These are phyloP conservation scores for Thraustotheca clavata DNA, from an alignment of 352 stramenopile genomes.

Conservation along the genomic window DNA sequence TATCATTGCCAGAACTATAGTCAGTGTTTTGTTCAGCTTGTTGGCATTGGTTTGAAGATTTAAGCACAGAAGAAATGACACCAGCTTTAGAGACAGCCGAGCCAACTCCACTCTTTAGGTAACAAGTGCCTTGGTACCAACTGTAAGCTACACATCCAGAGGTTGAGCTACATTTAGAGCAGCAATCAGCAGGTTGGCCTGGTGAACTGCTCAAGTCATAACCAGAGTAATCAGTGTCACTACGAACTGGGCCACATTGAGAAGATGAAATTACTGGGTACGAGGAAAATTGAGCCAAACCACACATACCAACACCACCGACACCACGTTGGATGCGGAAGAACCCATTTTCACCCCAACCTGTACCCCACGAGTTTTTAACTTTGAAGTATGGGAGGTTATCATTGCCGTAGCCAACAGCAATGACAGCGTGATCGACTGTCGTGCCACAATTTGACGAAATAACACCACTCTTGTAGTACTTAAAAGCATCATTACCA, in stretches of 20 bases:
- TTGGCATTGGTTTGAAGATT: too few relatives aligned
- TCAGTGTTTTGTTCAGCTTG: too few relatives aligned
- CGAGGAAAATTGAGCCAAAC: not conserved
- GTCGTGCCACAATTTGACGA: conserved; percentile 31
- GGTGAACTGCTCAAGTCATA: conserved; percentile 28
- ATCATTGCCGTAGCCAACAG: conserved; percentile 42
- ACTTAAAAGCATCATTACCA: conserved; percentile 51
- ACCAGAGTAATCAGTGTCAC: conserved; percentile 23
- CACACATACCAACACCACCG: not conserved
- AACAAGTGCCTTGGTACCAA: conserved; percentile 15
- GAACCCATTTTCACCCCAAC: conserved; percentile 57
- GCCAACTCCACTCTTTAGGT: conserved; percentile 10
- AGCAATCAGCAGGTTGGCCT: not conserved
- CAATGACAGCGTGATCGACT: conserved; percentile 38
- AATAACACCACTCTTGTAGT: conserved; percentile 49
- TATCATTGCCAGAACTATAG: too few relatives aligned
- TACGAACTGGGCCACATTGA: too few relatives aligned
- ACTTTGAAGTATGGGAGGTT: conserved; percentile 37
- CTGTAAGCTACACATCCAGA: not conserved
- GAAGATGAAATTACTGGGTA: conserved; percentile 7
- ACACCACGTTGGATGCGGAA: not conserved
- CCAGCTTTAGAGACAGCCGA: not conserved
- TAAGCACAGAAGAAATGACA: conserved; percentile 13
- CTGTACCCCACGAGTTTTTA: conserved; percentile 65
- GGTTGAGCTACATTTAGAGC: conserved; percentile 1